Evolutionary conservation across 495 filamentous ascomycete genomes (phyloP).

Genomic region (Hypoxylon perforatum): DNA sequence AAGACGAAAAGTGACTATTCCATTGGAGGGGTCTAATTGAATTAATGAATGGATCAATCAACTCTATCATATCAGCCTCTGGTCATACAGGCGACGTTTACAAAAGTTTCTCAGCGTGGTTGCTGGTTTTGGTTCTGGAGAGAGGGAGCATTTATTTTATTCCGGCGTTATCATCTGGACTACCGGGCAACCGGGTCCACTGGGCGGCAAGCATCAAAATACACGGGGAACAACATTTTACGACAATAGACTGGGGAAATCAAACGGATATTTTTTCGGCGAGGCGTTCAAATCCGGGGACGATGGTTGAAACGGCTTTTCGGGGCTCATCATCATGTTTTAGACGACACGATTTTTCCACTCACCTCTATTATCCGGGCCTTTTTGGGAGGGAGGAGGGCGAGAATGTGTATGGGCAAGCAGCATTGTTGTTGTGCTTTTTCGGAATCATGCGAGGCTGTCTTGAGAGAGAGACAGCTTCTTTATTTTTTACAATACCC

Average conservation of each 20-base stretch:
- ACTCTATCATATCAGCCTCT: not conserved
- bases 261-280: constrained; percentile 31
- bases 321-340: constrained; percentile 10
- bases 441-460: not conserved
- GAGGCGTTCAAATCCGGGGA: constrained; percentile 34
- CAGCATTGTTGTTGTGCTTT: not conserved
- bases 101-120: constrained; percentile 17
- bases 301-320: not conserved
- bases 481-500: constrained; percentile 9
- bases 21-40: constrained; percentile 9
- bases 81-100: constrained; percentile 7
- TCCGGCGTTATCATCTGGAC: constrained; percentile 39
- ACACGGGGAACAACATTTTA: constrained; percentile 28
- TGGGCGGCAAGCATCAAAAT: constrained; percentile 42
- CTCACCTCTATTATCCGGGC: constrained; percentile 23
- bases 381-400: too few species aligned
- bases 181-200: constrained; percentile 36
- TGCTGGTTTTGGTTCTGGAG: constrained; percentile 10
- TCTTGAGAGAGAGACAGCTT: constrained; percentile 6
- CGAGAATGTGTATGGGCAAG: not conserved
- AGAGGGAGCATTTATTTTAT: constrained; percentile 29
- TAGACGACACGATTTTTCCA: constrained; percentile 38
- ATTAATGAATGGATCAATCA: constrained; percentile 28
- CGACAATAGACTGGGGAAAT: constrained; percentile 37
- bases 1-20: not conserved